These are phyloP conservation scores for Russula earlei DNA, from an alignment of 768 basidiomycete species.

Conservation along the genomic window DNA sequence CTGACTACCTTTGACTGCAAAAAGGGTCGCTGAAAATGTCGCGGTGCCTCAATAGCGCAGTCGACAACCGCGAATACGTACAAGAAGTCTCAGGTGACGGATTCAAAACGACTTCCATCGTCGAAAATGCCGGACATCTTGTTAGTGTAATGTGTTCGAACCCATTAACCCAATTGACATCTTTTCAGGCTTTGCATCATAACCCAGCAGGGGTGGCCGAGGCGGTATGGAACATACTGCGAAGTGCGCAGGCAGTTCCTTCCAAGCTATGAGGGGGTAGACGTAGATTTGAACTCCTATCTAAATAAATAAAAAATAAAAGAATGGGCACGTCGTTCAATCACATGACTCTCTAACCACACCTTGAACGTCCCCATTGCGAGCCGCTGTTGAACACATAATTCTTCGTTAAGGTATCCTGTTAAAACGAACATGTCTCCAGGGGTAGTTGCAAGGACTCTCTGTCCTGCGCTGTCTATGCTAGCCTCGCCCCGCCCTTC, in stretches of 20 bases:
- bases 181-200: constrained; percentile 2
- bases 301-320: too few species aligned
- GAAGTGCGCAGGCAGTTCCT: background rate
- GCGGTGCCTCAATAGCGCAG: background rate
- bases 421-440: background rate
- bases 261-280: background rate
- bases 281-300: too few species aligned
- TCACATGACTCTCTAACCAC: too few species aligned
- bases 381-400: too few species aligned
- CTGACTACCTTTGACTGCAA: background rate
- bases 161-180: background rate
- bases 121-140: constrained; percentile 14
- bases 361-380: too few species aligned
- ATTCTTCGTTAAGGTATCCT: too few species aligned
- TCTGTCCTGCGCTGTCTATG: background rate
- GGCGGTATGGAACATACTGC: background rate
- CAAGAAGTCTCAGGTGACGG: background rate
- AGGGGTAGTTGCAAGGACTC: background rate
- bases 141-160: background rate
- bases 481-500: background rate
- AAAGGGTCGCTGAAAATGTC: background rate
- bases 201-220: constrained; percentile 13
- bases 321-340: too few species aligned
- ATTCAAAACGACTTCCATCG: constrained; percentile 8
- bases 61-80: constrained; percentile 2